A percentile compares a stretch with the other conserved stretches of the same genome.
Evolutionary conservation across 345 rosid species (phyloP).

Genomic region (Trapa incisa): DNA sequence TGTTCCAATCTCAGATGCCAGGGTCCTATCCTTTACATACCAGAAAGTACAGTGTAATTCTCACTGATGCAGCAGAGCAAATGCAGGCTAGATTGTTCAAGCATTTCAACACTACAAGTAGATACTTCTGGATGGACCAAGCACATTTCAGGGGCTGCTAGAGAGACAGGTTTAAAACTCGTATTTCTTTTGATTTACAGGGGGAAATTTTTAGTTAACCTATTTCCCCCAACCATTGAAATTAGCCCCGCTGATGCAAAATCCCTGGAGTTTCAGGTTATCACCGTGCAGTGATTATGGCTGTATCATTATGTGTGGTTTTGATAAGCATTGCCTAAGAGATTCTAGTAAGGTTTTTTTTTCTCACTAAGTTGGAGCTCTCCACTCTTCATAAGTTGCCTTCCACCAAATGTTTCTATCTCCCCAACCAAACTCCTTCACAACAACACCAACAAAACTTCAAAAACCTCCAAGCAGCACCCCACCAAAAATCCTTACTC

Average conservation of each 20-base stretch:
- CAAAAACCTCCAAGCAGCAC: no score
- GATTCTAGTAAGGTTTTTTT: no score
- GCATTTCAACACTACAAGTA: background rate
- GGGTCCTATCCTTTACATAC: background rate
- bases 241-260: background rate
- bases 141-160: background rate
- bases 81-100: background rate
- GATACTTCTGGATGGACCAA: background rate
- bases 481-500: no score
- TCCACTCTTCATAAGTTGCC: no score
- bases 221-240: background rate
- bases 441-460: no score
- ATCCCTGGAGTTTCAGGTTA: background rate
- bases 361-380: no score
- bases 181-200: background rate
- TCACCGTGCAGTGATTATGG: background rate
- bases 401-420: no score
- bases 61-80: background rate
- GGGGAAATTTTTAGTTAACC: background rate
- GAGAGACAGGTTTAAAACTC: background rate
- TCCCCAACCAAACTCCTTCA: no score
- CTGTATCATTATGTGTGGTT: background rate
- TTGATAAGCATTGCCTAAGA: background rate
- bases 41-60: background rate
- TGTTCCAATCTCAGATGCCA: background rate